Evolutionary conservation across 78 protist genomes (phyloP).

Genomic region (Dictyostelium discoideum): DNA sequence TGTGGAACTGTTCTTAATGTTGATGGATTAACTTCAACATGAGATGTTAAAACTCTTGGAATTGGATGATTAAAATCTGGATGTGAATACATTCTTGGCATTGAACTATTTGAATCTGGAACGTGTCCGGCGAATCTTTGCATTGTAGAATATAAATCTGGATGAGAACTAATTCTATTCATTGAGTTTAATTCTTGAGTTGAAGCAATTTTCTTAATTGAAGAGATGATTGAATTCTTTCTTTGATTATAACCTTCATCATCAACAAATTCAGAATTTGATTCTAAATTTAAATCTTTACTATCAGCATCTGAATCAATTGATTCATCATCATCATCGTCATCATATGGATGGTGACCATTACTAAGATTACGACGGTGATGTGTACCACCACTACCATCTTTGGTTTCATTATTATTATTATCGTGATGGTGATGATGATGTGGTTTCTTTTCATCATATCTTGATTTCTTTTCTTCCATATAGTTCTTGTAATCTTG

Average conservation of each 20-base stretch:
- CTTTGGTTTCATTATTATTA: background rate
- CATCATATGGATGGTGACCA: background rate
- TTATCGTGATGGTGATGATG: background rate
- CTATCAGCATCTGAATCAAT: background rate
- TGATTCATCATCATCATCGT: background rate
- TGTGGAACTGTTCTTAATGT: background rate
- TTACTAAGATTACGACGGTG: background rate
- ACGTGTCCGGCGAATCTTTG: background rate
- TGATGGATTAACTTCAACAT: background rate
- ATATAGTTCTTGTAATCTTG: conserved; percentile 26
- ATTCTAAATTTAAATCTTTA: background rate
- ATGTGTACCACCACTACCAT: background rate
- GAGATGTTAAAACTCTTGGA: background rate
- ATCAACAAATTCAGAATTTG: conserved; percentile 1
- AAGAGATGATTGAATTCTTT: background rate
- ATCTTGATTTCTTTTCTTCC: background rate
- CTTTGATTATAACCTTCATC: background rate
- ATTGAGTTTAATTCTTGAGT: background rate
- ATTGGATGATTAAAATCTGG: background rate
- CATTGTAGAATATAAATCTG: background rate
- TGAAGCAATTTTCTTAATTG: background rate
- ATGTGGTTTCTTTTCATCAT: background rate
- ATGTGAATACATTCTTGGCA: background rate
- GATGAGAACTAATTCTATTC: background rate
- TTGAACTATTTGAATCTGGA: background rate